Base-by-base conservation (phyloP, 257 asterid species). In the Jaltomata sinuosa region DNA sequence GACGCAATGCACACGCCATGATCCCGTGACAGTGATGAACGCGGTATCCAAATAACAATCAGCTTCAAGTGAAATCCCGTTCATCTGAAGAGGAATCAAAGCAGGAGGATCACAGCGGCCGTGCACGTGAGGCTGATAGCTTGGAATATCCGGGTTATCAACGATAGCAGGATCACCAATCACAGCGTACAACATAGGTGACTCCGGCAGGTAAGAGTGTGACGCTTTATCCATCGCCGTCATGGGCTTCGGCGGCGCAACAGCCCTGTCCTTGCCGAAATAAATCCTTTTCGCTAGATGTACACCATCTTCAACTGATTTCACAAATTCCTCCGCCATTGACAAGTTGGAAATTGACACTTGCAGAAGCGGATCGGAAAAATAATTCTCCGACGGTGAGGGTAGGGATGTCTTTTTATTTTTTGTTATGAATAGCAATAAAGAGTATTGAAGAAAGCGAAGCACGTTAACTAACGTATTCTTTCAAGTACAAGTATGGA, bases 51-150 rank as follows among this genome's bases (percentile, higher is more conserved):
- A 76, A 83, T 80, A 90, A 38, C 97, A 93, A 52, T 94, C 97
- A 45, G 89, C 94, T 77, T 92, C 93, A 38, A 94, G 87, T 59
- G 94, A 77, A 82, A 96, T 85, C 11, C 87, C 90, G 67, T 91
- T 96, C 98, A 96, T 94, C 87, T 96, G 99, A 45, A 96, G 94
- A 72, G 99, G 99, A 82, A 96, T 92, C 85, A 96, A 61, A 34
- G 98, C 99, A 40, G 98, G 98, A 14, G 97, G 96, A 83, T 94
- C 92, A 87, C 97, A 92, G 89, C 95, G 87, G 62, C 99, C 99
- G 88, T 94, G 96, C 90, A 96, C 98, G 91, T 96, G 93, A 71
- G 99, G 98, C 96, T 96, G 99, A 87, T 96, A 96, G 89, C 98
- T 94, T n/a, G 98, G 98, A 65, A 94, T 90, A 86, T 96, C 99